Evolutionary conservation across 2,329 filamentous ascomycete genomes (phyloP).

Genomic region (Paracoccidioides brasiliensis): DNA sequence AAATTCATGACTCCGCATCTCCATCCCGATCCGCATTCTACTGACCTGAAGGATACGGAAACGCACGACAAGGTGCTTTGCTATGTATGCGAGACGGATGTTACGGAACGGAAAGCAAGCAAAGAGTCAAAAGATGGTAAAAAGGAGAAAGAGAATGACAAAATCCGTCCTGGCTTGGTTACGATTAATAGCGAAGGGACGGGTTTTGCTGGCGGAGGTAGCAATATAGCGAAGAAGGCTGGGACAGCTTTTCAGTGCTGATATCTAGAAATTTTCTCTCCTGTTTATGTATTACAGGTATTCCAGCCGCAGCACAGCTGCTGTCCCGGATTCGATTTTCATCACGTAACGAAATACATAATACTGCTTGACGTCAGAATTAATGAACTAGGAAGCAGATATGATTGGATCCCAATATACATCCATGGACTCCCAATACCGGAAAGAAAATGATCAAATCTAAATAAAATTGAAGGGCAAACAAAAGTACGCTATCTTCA

Average conservation of each 20-base stretch:
- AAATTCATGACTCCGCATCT: conserved; percentile 60
- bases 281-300: background rate
- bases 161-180: conserved; percentile 58
- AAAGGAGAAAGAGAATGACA: conserved; percentile 41
- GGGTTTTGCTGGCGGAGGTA: conserved; percentile 79
- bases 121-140: conserved; percentile 25
- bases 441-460: too few relatives aligned
- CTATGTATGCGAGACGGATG: conserved; percentile 73
- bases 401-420: background rate
- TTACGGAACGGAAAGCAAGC: conserved; percentile 38
- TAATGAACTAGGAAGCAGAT: background rate
- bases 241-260: conserved; percentile 75
- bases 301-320: background rate
- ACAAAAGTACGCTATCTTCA: background rate
- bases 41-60: conserved; percentile 35
- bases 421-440: background rate
- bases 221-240: conserved; percentile 64
- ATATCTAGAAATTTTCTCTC: conserved; percentile 8
- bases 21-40: conserved; percentile 47
- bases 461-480: background rate
- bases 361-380: too few relatives aligned
- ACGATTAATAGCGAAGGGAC: conserved; percentile 77
- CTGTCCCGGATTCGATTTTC: background rate
- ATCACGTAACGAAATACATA: too few relatives aligned
- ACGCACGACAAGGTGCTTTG: conserved; percentile 46